These are phyloP conservation scores for Cystoderma amianthinum DNA, from an alignment of 768 basidiomycete species.

Conservation along the genomic window DNA sequence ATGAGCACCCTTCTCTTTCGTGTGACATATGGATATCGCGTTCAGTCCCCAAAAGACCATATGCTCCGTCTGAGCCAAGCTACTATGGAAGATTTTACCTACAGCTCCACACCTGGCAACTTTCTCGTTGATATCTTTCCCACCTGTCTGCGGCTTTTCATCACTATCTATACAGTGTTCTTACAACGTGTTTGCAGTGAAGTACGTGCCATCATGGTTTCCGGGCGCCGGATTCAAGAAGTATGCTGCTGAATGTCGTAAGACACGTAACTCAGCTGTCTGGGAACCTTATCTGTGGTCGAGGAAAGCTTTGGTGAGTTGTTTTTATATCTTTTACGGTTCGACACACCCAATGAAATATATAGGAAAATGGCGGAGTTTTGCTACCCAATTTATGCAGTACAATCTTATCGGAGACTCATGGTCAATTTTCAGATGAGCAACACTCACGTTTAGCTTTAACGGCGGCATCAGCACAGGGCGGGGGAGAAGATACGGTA, in stretches of 20 bases:
- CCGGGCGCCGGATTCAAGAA: conserved; percentile 34
- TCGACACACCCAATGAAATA: background rate
- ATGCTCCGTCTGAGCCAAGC: background rate
- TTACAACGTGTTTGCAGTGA: conserved; percentile 3
- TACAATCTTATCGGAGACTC: background rate
- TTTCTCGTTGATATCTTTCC: conserved; percentile 12
- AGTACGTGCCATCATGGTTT: conserved; percentile 18
- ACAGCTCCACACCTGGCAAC: conserved; percentile 7
- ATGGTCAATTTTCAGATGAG: background rate
- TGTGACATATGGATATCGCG: background rate
- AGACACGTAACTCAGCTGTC: background rate
- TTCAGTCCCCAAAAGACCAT: background rate
- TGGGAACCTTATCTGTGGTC: background rate
- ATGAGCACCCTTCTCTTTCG: background rate
- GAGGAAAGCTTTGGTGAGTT: background rate
- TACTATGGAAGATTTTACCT: background rate
- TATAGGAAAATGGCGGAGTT: background rate
- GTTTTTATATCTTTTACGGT: background rate
- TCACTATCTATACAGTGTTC: too few species aligned
- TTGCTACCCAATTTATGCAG: background rate
- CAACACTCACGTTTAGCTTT: background rate
- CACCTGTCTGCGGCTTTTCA: conserved; percentile 2
- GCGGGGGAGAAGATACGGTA: conserved; percentile 2
- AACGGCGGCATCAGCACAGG: background rate
- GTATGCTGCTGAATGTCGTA: conserved; percentile 24